These are phyloP conservation scores for Lichtheimia hyalospora DNA, from an alignment of 371 early-diverging fungal genomes.

Conservation along the genomic window DNA sequence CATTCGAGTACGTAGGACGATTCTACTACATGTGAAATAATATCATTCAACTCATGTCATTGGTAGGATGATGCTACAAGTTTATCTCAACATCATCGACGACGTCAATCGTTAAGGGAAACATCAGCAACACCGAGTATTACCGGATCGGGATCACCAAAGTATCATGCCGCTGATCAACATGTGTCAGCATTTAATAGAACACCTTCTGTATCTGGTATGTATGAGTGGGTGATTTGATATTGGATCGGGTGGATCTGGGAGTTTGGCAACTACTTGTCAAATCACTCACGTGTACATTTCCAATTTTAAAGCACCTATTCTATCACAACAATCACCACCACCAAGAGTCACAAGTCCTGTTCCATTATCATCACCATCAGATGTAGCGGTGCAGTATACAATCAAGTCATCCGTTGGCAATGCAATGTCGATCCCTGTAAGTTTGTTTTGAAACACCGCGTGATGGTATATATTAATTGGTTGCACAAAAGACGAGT, in stretches of 20 bases:
- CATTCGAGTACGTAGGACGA: too few relatives aligned
- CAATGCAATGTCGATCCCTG: background rate
- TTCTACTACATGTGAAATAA: too few relatives aligned
- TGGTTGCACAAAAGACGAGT: background rate
- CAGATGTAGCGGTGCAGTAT: background rate
- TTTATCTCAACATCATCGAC: background rate
- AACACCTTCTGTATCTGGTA: slow-evolving; percentile 11
- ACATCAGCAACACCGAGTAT: background rate
- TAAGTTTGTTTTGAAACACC: background rate
- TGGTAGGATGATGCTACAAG: background rate
- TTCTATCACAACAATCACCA: background rate
- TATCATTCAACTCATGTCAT: background rate
- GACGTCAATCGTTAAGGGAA: too few relatives aligned
- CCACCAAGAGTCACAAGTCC: background rate
- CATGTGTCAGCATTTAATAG: slow-evolving; percentile 1
- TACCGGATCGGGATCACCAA: background rate
- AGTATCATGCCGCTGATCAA: background rate
- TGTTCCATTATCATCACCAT: background rate
- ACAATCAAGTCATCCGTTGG: background rate
- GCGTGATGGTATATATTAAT: background rate
- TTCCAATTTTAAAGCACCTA: background rate
- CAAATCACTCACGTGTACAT: background rate
- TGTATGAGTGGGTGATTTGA: background rate
- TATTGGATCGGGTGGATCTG: background rate
- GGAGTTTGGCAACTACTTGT: background rate